Conservation (phyloP, 345 rosid genomes). For the Syzygium jambos region DNA sequence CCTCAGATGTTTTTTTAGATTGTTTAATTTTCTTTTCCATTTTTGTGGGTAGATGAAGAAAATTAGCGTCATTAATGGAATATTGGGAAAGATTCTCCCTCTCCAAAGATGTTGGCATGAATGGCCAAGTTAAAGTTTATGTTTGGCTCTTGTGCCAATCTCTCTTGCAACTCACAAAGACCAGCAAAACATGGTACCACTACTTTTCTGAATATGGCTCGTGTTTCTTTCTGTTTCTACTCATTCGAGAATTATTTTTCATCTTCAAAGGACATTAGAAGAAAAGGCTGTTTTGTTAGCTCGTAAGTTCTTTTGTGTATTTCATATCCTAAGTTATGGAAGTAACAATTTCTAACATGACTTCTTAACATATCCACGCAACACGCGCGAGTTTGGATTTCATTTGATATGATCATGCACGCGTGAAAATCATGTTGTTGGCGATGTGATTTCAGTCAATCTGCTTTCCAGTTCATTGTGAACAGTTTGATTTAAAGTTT, state of each 20-base stretch:
- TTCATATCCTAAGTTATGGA: neutral
- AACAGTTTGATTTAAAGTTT: neutral
- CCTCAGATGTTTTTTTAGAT: neutral
- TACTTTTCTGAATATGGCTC: neutral
- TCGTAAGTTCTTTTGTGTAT: neutral
- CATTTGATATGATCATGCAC: neutral
- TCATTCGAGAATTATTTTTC: neutral
- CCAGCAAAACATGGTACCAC: neutral
- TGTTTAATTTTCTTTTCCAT: neutral
- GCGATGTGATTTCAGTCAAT: neutral
- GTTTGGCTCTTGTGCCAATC: neutral
- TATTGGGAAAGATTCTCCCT: neutral
- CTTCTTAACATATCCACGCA: neutral
- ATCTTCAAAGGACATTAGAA: neutral
- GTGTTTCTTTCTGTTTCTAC: neutral
- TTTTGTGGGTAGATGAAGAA: neutral
- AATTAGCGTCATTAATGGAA: neutral
- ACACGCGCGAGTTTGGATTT: neutral
- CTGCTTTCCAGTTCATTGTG: neutral
- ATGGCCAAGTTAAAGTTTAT: neutral
- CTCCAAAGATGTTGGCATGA: neutral
- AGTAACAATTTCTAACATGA: neutral
- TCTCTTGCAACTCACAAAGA: neutral
- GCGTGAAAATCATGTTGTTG: neutral
- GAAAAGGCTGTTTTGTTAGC: neutral